These are phyloP conservation scores for Cordyceps tenuipes DNA, from an alignment of 2,329 filamentous ascomycete species.

Conservation along the genomic window DNA sequence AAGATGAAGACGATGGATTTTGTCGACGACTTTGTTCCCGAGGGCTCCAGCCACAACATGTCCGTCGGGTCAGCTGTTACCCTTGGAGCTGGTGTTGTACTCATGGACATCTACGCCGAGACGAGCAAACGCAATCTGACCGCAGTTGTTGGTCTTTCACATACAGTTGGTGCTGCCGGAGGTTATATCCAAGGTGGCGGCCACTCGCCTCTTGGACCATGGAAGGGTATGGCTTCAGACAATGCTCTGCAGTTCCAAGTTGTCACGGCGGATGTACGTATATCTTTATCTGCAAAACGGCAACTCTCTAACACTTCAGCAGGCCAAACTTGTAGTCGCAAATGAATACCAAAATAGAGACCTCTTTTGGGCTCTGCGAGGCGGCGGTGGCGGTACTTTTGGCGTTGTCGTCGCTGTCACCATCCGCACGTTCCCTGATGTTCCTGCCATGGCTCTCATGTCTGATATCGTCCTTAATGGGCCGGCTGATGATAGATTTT, in stretches of 20 bases:
- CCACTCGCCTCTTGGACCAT: slow-evolving; percentile 22
- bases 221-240: slow-evolving; percentile 27
- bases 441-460: slow-evolving; percentile 22
- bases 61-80: slow-evolving; percentile 20
- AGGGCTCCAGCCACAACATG: not conserved
- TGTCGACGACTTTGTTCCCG: slow-evolving; percentile 18
- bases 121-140: slow-evolving; percentile 17
- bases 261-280: slow-evolving; percentile 26
- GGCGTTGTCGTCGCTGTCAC: slow-evolving; percentile 35
- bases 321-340: slow-evolving; percentile 22
- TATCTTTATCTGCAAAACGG: not conserved
- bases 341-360: slow-evolving; percentile 30
- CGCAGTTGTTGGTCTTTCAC: slow-evolving; percentile 21
- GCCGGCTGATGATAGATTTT: slow-evolving; percentile 23
- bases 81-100: slow-evolving; percentile 21
- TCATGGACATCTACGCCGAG: slow-evolving; percentile 19
- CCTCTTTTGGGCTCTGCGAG: slow-evolving; percentile 38
- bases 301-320: not conserved
- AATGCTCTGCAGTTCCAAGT: slow-evolving; percentile 27
- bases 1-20: slow-evolving; percentile 22
- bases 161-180: slow-evolving; percentile 22
- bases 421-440: slow-evolving; percentile 31
- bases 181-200: slow-evolving; percentile 27
- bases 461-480: slow-evolving; percentile 22
- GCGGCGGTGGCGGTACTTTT: slow-evolving; percentile 36